Evolutionary conservation across 495 filamentous ascomycete species (phyloP), one percentile per base, ranked within the genome.

Genomic region (Neurospora intermedia): DNA sequence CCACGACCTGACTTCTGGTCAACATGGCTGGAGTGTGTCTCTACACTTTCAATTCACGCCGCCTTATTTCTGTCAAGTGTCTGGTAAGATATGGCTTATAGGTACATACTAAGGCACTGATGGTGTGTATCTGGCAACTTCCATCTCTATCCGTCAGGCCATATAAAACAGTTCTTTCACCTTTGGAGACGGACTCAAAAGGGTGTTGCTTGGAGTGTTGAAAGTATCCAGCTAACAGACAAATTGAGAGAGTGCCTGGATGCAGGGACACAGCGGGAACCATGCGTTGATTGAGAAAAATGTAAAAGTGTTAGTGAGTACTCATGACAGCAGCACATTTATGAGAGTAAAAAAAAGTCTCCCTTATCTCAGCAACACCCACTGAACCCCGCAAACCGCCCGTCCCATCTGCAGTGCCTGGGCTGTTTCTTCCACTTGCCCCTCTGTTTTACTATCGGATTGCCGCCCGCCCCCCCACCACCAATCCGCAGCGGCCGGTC

Each of bases 311-410:
- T 59, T 59, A 59, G 23, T 59, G 23, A 54, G 45, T 18, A 46
- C 45, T 20, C 18, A 0, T n/a, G n/a, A n/a, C n/a, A n/a, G n/a
- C 5, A 43, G 15, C 15, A 6, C 3, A 15, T 7, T 18, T 43
- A 6, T 18, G 5, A 16, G 5, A 15, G 42, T 18, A 2, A 18
- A 6, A 16, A 4, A 0, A 18, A 7, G 42, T 43, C 15, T 16
- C 6, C 3, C 18, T 3, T 45, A 46, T 46, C 43, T 46, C 43
- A 46, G 1, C 13, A n/a, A 18, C 42, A 16, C 15, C 42, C 72
- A 38, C 4, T 38, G 35, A 38, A 75, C 77, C 74, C 76, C 77
- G 70, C 75, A 42, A 75, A 76, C 76, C 76, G 76, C 75, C 77
- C 73, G 72, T 43, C 16, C 46, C 23, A 48, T 46, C 43, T 31